Percentiles rank a stretch among this genome's conserved stretches.
Evolutionary conservation across 352 stramenopile species (phyloP).

Genomic region (Pythium vanterpoolii): DNA sequence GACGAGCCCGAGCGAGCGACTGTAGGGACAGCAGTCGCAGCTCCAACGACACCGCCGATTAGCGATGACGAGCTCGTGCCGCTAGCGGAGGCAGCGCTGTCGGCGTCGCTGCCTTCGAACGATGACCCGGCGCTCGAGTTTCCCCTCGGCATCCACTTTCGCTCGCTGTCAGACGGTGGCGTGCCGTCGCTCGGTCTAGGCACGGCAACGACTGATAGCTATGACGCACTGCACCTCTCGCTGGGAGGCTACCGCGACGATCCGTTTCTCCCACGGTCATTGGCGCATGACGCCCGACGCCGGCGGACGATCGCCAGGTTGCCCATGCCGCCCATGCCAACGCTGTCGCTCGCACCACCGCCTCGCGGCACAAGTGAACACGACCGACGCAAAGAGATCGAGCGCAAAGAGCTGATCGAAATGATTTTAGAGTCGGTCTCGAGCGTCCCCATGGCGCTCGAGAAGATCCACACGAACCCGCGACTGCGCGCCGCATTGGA

Average conservation of each 20-base stretch:
- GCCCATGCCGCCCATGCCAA: neutral
- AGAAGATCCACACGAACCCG: conserved; percentile 68
- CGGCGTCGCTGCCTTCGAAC: neutral
- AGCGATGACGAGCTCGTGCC: conserved; percentile 24
- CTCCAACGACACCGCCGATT: conserved; percentile 1
- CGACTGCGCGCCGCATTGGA: conserved; percentile 52
- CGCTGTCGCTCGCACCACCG: neutral
- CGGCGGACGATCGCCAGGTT: conserved; percentile 12
- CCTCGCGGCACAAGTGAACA: conserved; percentile 22
- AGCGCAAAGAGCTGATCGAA: conserved; percentile 61
- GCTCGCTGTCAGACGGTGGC: conserved; percentile 14
- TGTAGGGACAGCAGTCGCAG: too few species aligned
- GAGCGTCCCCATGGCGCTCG: conserved; percentile 65
- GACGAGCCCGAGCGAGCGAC: conserved; percentile 10
- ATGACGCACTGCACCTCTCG: conserved; percentile 11
- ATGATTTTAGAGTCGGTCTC: conserved; percentile 78
- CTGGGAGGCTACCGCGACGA: conserved; percentile 7
- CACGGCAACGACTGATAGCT: neutral
- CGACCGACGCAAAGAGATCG: conserved; percentile 49
- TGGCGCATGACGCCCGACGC: conserved; percentile 2
- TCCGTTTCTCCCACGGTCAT: conserved; percentile 1
- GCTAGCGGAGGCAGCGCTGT: conserved; percentile 1
- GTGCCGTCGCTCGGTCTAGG: conserved; percentile 3
- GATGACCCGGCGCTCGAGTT: conserved; percentile 1
- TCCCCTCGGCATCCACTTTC: conserved; percentile 2